Base-by-base conservation (phyloP, 2,329 filamentous ascomycete species). In the Ascochyta koolunga region DNA sequence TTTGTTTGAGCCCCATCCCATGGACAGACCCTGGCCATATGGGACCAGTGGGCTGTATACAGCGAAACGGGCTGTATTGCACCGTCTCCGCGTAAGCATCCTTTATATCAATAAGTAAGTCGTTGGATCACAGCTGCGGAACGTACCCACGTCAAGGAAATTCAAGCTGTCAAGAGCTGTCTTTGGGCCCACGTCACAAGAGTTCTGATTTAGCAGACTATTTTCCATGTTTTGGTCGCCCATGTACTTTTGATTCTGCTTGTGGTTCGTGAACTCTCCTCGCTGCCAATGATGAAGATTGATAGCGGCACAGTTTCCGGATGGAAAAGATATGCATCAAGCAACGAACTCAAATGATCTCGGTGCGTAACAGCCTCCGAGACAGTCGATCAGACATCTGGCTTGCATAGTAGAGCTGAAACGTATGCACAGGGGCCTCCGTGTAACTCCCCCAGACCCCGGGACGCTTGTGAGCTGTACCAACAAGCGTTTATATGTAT, bases 51-150 rank as follows among this genome's bases (percentile, higher is more conserved):
- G 33, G 32, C 15, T 41, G 55, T 43, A 39, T 38, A 56, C 52
- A 56, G 21, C 47, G 22, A 62, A 18, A 42, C 64, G 58, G 54
- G 42, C 39, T 41, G 45, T 47, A 59, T 66, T 59, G 43, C 53
- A 54, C 61, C 55, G 50, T 59, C 52, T 43, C 50, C 43, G 54
- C 55, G 59, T 69, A 62, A 71, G 67, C 66, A 64, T 59, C 21
- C 51, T 44, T 16, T 27, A 47, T 47, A 47, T 49, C 49, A 57
- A 40, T 33, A 43, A 41, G 13, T n/a, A 50, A 40, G 41, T 42
- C 31, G 47, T 47, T 56, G 53, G 42, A 37, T 50, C 31, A 33
- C 36, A 41, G 31, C 40, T 46, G 42, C 53, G 42, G 42, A 47
- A 16, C 25, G 25, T 7, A 16, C 25, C 37, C 36, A 51, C 31